These are phyloP conservation scores for Diplotaxis tenuifolia DNA, from an alignment of 345 rosid species.

Conservation along the genomic window DNA sequence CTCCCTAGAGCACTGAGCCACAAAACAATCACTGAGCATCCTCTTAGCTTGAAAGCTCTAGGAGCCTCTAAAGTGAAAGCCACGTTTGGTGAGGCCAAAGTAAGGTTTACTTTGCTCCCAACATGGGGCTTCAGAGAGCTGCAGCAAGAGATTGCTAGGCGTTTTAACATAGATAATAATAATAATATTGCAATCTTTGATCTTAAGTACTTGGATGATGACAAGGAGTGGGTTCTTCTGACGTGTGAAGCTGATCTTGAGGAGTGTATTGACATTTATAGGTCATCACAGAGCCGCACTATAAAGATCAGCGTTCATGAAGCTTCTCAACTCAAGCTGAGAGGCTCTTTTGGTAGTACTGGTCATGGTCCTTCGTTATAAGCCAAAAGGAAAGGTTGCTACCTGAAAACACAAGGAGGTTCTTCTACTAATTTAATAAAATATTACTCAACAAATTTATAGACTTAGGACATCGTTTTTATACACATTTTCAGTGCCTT, in stretches of 20 bases:
- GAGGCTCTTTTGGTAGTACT: constrained; percentile 40
- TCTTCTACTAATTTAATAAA: constrained; percentile 18
- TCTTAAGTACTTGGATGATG: constrained; percentile 73
- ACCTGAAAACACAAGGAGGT: constrained; percentile 1
- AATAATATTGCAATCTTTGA: constrained; percentile 37
- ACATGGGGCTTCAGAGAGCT: constrained; percentile 50
- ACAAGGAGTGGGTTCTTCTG: constrained; percentile 68
- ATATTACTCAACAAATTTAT: too few species aligned
- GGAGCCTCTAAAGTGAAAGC: constrained; percentile 59
- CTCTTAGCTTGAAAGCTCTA: constrained; percentile 26
- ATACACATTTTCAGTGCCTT: constrained; percentile 25
- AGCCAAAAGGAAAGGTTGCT: constrained; percentile 9
- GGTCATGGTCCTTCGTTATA: constrained; percentile 38
- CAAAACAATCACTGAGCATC: constrained; percentile 48
- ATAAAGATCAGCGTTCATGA: constrained; percentile 61
- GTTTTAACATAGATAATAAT: constrained; percentile 48
- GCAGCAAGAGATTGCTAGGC: constrained; percentile 57
- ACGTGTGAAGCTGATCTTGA: constrained; percentile 81
- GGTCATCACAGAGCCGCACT: constrained; percentile 45
- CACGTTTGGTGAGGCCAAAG: constrained; percentile 58
- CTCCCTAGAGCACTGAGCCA: constrained; percentile 68
- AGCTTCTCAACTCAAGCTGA: constrained; percentile 39
- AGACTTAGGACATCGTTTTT: constrained; percentile 14
- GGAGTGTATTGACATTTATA: constrained; percentile 77
- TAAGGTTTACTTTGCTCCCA: constrained; percentile 58